A percentile compares a stretch with the other conserved stretches of the same genome.
phyloP scores from a whole-genome alignment of 2,329 filamentous ascomycete species.

The Epichloe baconii region DNA sequence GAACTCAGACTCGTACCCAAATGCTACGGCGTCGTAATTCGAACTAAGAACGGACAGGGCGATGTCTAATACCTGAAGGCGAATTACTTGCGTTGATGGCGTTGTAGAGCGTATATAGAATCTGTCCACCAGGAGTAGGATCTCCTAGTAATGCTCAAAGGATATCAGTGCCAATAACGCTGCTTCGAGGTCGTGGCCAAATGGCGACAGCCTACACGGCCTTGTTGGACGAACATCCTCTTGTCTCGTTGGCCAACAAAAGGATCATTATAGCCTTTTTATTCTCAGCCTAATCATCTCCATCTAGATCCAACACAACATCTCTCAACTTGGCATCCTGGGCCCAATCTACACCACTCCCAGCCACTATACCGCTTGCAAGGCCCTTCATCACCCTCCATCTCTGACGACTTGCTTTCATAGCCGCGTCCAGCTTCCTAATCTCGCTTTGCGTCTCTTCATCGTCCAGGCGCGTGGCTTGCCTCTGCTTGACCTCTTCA shows the following conservation, averaged over 20 bases:
- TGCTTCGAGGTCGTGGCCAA: too few relatives aligned
- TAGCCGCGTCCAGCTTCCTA: conserved; percentile 40
- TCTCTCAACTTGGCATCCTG: conserved; percentile 52
- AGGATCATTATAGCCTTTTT: neutral
- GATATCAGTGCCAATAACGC: too few relatives aligned
- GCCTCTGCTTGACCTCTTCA: conserved; percentile 38
- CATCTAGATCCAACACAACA: conserved; percentile 57
- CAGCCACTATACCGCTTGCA: conserved; percentile 64
- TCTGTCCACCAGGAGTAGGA: too few relatives aligned
- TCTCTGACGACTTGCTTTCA: conserved; percentile 49
- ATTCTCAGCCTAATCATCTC: conserved; percentile 3
- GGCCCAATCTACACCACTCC: conserved; percentile 75
- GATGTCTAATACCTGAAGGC: too few relatives aligned
- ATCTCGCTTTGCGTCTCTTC: conserved; percentile 41
- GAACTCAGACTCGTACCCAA: too few relatives aligned
- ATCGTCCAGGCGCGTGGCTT: conserved; percentile 40
- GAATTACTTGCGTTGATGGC: too few relatives aligned
- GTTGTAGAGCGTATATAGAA: too few relatives aligned
- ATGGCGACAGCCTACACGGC: too few relatives aligned
- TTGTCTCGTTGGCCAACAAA: neutral
- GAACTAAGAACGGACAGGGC: too few relatives aligned
- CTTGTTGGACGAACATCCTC: too few relatives aligned
- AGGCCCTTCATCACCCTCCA: conserved; percentile 69
- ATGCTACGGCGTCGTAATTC: too few relatives aligned
- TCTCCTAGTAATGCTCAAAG: too few relatives aligned